A percentile compares a stretch with the other conserved stretches of the same genome.
Evolutionary conservation across 1,139 yeast genomes (phyloP).

Genomic region (Yamadazyma friedrichii): DNA sequence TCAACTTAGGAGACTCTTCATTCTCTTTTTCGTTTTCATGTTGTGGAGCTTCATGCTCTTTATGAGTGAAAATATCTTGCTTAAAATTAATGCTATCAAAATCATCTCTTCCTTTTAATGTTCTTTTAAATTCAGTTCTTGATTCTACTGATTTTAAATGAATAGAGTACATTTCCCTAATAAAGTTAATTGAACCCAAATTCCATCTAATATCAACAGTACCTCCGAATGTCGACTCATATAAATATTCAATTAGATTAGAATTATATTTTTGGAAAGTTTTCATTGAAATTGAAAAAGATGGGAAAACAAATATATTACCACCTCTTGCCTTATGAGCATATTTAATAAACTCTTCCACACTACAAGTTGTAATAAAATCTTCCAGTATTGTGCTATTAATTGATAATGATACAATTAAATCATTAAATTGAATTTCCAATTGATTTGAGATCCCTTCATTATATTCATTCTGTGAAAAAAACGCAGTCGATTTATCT

Average conservation of each 20-base stretch:
- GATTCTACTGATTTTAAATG: constrained; percentile 51
- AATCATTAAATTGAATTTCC: constrained; percentile 56
- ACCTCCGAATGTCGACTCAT: constrained; percentile 77
- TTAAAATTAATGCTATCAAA: constrained; percentile 14
- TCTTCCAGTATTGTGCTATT: constrained; percentile 45
- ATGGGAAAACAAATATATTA: constrained; percentile 74
- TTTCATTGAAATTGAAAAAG: constrained; percentile 71
- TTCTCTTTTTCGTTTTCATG: constrained; percentile 12
- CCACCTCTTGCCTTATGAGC: constrained; percentile 75
- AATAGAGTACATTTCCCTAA: constrained; percentile 79
- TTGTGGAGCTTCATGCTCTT: background rate
- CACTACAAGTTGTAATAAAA: constrained; percentile 41
- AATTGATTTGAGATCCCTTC: constrained; percentile 49
- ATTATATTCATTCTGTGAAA: constrained; percentile 54
- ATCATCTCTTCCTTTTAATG: constrained; percentile 7
- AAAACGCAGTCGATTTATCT: constrained; percentile 58
- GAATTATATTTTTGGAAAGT: constrained; percentile 58
- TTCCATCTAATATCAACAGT: constrained; percentile 93
- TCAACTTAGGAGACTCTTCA: constrained; percentile 24
- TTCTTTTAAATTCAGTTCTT: constrained; percentile 30
- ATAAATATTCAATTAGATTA: constrained; percentile 61
- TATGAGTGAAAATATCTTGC: constrained; percentile 18
- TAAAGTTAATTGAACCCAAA: constrained; percentile 85
- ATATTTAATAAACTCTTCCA: constrained; percentile 53
- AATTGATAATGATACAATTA: constrained; percentile 64